phyloP scores from a whole-genome alignment of 2,329 filamentous ascomycete species.

The Cercospora berteroae region DNA sequence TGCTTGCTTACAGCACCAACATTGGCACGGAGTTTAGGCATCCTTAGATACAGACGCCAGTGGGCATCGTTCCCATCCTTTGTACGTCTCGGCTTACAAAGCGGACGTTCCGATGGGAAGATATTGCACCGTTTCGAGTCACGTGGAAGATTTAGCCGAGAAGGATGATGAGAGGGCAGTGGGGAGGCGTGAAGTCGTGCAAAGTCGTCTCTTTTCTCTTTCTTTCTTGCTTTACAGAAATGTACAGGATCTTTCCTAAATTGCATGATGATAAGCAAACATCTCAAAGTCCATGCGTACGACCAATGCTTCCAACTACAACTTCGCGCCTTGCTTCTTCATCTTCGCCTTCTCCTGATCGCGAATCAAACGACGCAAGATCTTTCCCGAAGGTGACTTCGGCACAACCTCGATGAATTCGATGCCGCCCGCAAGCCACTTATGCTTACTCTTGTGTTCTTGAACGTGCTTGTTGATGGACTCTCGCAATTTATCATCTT shows the following conservation, averaged over 20 bases:
- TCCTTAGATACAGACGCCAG: no score
- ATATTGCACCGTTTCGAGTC: no score
- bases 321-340: slow-evolving; percentile 62
- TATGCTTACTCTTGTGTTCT: slow-evolving; percentile 60
- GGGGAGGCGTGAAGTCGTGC: background rate
- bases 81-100: background rate
- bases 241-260: background rate
- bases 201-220: background rate
- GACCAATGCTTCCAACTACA: slow-evolving; percentile 48
- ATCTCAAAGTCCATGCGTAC: background rate
- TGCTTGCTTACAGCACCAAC: no score
- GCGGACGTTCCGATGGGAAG: no score
- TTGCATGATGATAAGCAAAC: background rate
- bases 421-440: slow-evolving; percentile 61
- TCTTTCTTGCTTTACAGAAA: background rate
- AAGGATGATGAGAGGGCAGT: no score
- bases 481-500: slow-evolving; percentile 49
- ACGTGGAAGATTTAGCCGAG: no score
- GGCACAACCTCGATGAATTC: slow-evolving; percentile 58
- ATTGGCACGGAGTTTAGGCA: no score
- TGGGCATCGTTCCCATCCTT: no score
- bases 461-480: slow-evolving; percentile 60
- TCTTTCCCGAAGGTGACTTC: slow-evolving; percentile 63
- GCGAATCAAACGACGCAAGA: slow-evolving; percentile 62
- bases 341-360: slow-evolving; percentile 71